A percentile compares a stretch with the other conserved stretches of the same genome.
phyloP scores from a whole-genome alignment of 441 rosid species.

The Erodium chrysanthum region DNA sequence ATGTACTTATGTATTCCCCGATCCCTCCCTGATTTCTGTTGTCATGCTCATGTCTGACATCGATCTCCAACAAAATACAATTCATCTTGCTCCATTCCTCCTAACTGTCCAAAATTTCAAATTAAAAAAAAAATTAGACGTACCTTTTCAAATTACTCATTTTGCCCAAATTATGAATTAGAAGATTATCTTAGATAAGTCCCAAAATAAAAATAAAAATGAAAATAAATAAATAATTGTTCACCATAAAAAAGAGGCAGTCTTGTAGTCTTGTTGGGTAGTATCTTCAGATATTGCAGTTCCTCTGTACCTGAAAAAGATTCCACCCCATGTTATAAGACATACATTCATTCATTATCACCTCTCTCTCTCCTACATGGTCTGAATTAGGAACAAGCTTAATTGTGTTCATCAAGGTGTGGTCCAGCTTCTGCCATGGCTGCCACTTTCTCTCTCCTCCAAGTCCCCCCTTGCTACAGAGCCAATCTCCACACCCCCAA shows the following conservation, averaged over 20 bases:
- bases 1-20: no score
- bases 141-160: no score
- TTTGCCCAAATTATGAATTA: no score
- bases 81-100: no score
- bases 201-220: neutral
- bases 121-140: no score
- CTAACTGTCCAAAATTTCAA: no score
- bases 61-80: no score
- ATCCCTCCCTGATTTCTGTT: no score
- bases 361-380: neutral
- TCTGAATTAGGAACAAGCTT: neutral
- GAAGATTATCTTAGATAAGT: no score
- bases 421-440: conserved; percentile 22
- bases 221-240: neutral
- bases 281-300: neutral
- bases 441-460: conserved; percentile 28
- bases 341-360: neutral
- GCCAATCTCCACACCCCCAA: conserved; percentile 18
- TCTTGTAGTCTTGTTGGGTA: neutral
- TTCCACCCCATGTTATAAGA: neutral
- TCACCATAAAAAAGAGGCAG: neutral
- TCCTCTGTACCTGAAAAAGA: neutral
- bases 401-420: no score
- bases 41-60: no score
- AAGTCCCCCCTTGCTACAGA: conserved; percentile 9